Conservation (phyloP, 148 eudicot genomes). For the Gaultheria prostrata region DNA sequence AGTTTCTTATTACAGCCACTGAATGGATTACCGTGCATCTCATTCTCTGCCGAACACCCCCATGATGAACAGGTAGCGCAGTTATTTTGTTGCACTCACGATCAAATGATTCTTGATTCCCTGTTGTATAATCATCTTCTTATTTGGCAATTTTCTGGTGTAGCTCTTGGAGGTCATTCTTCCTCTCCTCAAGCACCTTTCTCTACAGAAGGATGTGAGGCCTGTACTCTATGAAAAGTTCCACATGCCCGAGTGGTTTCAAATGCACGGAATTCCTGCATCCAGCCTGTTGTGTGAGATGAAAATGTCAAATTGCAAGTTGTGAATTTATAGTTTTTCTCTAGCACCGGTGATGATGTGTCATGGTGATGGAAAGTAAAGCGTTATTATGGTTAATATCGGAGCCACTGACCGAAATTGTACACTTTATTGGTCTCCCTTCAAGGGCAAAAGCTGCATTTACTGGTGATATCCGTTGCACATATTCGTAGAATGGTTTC, state of each 20-base stretch:
- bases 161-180: slow-evolving; percentile 57
- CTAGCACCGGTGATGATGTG: neutral
- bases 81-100: too few relatives aligned
- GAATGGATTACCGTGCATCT: slow-evolving; percentile 58
- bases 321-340: neutral
- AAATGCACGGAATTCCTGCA: slow-evolving; percentile 56
- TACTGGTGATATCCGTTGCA: neutral
- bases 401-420: neutral
- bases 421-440: neutral
- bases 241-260: slow-evolving; percentile 67
- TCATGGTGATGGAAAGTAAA: neutral
- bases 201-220: slow-evolving; percentile 48
- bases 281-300: neutral
- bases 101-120: neutral
- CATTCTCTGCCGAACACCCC: slow-evolving; percentile 62
- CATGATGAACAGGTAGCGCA: slow-evolving; percentile 50
- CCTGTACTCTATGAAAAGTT: slow-evolving; percentile 45
- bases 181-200: slow-evolving; percentile 48
- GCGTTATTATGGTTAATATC: neutral
- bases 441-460: neutral
- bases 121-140: neutral
- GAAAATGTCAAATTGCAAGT: neutral
- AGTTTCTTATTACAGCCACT: slow-evolving; percentile 60
- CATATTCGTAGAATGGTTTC: neutral
- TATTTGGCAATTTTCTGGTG: neutral